Base-by-base conservation (phyloP, 805 yeast genomes). In the Kazachstania martiniae region DNA sequence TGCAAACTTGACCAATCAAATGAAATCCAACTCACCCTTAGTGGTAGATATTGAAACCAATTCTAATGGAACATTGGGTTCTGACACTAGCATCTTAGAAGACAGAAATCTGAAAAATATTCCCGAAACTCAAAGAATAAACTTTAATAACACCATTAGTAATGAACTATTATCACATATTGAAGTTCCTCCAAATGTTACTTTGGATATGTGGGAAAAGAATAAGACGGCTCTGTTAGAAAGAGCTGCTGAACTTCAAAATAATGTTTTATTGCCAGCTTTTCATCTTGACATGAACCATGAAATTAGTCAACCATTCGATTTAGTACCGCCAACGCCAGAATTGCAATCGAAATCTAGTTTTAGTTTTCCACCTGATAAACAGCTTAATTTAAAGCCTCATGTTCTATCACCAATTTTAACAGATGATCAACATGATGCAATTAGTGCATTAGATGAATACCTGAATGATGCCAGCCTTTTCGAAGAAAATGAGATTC, bases 361-460 rank as follows among this genome's bases (percentile, higher is more conserved):
- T 18, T 51, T 47, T 33, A 44, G 46, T 28, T 49, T 47, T 24
- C 50, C 54, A 12, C 16, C 32, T 12, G 36, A 43, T 27, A 29
- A 28, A 15, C 21, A 19, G 21, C 10, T 19, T 19, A 8, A 7
- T 19, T 19, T 10, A 19, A 19, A 8, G 7, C 7, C 21, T 9
- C 8, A 26, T 25, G 12, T 13, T 18, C 9, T 4, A 18, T 19
- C 18, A 31, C 14, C 27, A 12, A 17, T 13, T 8, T 1, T 17
- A 23, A n/a, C 23, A 14, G 16, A 18, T 16, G 10, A 35, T 14
- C 28, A 30, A 15, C 21, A 15, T 16, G 58, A 49, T 31, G 40
- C 52, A 4, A 51, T 55, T 8, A 47, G 56, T 31, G 51, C 44
- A 21, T 36, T 53, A 22, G 57, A 53, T 25, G 42, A 43, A 21